Evolutionary conservation across 2,329 filamentous ascomycete genomes (phyloP), one percentile per base, ranked within the genome.

Genomic region (Xylaria polymorpha): DNA sequence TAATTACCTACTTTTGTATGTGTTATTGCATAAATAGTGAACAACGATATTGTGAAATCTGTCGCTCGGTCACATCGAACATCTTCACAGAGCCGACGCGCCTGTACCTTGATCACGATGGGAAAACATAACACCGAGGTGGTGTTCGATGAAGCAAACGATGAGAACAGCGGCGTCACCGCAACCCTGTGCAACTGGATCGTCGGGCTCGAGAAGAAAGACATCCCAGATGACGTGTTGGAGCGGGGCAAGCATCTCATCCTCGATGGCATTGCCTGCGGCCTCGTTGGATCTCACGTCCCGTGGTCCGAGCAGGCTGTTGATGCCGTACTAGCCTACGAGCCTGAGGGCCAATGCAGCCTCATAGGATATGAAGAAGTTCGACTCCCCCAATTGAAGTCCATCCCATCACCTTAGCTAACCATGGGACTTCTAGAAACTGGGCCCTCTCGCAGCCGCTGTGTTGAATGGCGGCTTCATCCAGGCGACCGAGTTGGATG

Each of bases 401-500:
- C 8, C n/a, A n/a, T n/a, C 37, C 20, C 3, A 22, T n/a, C n/a
- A n/a, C n/a, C 7, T 39, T 46, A 4, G 44, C 65, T 67, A 20
- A 64, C 53, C 15, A 37, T 20, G 37, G 35, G 41, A 37, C 41
- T 39, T 43, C 14, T 61, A 67, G 64, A 68, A 67, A 39, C 44
- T 81, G 1, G 75, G 76, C 2, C 79, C 81, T 1, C 69, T 84
- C 5, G 70, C 79, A 3, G 83, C 82, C 0, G 79, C 81, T 0
- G 66, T 84, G 0, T 67, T 85, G 7, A 85, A 85, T 69, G 79
- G 79, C 20, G 77, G 81, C 1, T 82, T 81, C 66, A 81, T 84
- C 61, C 83, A 85, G 72, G 81, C 77, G 1, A 80, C 81, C 43
- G 82, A 84, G 68, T 71, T 85, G 1, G 82, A 84, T 67, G 83